Conservation (phyloP, 306 rosid genomes). For the Mimosa bimucronata region DNA sequence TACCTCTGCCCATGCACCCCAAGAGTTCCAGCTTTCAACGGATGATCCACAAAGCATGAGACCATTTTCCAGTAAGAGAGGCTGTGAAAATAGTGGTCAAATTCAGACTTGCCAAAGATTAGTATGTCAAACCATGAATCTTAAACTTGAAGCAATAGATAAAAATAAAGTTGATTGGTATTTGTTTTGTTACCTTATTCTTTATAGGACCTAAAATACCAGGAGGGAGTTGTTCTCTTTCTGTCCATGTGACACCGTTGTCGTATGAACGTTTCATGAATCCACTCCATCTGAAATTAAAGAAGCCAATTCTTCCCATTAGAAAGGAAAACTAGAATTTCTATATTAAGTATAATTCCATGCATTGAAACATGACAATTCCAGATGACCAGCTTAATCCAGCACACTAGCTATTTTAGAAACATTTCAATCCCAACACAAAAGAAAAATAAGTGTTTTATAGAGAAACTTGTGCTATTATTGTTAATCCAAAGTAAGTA, state of each 20-base stretch:
- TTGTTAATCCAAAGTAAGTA: not conserved
- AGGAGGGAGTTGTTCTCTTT: constrained; percentile 95
- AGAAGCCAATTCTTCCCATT: constrained; percentile 13
- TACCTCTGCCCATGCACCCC: constrained; percentile 99
- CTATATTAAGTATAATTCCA: constrained; percentile 5
- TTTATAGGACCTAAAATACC: constrained; percentile 91
- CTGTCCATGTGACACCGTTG: constrained; percentile 82
- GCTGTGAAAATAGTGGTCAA: constrained; percentile 50
- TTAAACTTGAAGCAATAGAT: constrained; percentile 6
- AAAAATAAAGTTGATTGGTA: constrained; percentile 15
- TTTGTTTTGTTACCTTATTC: constrained; percentile 73
- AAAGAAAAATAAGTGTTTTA: constrained; percentile 5
- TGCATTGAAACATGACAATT: constrained; percentile 4
- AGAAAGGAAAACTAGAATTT: not conserved
- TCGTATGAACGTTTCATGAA: constrained; percentile 90
- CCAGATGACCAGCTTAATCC: constrained; percentile 10
- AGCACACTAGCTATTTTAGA: not conserved
- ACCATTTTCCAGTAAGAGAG: constrained; percentile 86
- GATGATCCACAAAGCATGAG: constrained; percentile 87
- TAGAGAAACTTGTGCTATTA: constrained; percentile 5
- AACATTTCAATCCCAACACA: not conserved
- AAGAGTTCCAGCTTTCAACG: constrained; percentile 95
- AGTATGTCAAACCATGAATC: not conserved
- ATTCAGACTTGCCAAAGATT: constrained; percentile 3
- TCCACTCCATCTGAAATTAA: constrained; percentile 82